These are phyloP conservation scores for Ceratocystis huliohia DNA, from an alignment of 2,329 filamentous ascomycete species.

Conservation along the genomic window DNA sequence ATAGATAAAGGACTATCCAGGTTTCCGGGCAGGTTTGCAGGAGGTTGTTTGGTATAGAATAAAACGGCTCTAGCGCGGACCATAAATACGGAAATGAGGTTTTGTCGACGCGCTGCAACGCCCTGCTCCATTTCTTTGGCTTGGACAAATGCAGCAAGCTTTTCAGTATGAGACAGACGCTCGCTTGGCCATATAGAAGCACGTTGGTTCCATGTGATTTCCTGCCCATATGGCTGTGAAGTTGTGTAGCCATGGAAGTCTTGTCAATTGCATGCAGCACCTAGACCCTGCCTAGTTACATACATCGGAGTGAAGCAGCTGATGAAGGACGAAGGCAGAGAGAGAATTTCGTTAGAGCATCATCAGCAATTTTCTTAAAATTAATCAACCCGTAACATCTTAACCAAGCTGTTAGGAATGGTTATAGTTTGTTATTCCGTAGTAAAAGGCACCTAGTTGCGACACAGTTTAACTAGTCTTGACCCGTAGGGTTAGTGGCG, in stretches of 20 bases:
- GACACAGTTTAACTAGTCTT: no score
- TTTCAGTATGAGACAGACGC: not conserved
- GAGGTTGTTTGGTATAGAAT: constrained; percentile 4
- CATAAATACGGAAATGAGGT: not conserved
- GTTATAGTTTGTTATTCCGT: no score
- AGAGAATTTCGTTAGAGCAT: no score
- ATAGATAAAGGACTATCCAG: not conserved
- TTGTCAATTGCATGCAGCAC: not conserved
- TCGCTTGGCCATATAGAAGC: constrained; percentile 2
- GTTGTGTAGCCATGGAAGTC: not conserved
- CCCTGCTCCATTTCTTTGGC: not conserved
- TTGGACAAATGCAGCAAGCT: not conserved
- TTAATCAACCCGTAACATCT: no score
- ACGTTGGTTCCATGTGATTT: not conserved
- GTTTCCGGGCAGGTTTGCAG: not conserved
- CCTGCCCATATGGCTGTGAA: not conserved
- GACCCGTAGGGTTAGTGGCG: not conserved
- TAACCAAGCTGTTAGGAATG: no score
- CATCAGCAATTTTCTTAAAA: no score
- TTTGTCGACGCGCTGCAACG: not conserved
- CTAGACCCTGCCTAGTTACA: not conserved
- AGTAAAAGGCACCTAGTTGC: no score
- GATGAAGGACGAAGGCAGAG: not conserved
- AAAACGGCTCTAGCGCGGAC: not conserved
- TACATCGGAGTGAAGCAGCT: not conserved